These are phyloP conservation scores for Saitozyma sp. DNA, from an alignment of 768 basidiomycete genomes.

Conservation along the genomic window DNA sequence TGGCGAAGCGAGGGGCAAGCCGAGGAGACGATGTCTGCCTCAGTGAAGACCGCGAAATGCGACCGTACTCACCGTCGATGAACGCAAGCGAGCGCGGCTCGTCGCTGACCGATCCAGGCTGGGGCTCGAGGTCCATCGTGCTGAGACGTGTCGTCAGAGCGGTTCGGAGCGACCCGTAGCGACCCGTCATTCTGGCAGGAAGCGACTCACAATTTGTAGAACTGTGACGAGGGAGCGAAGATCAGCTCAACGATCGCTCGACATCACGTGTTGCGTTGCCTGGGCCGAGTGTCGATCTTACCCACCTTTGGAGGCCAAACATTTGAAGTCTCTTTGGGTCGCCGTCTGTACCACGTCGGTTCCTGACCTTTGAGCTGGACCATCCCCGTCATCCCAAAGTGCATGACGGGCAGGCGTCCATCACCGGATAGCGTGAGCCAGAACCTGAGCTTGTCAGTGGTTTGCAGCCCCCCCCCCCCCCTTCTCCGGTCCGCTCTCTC, in stretches of 20 bases:
- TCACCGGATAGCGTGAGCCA: constrained; percentile 66
- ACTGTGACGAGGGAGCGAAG: constrained; percentile 11
- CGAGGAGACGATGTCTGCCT: not conserved
- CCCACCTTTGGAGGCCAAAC: constrained; percentile 50
- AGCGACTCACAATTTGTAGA: constrained; percentile 41
- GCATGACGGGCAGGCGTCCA: constrained; percentile 68
- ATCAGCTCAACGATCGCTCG: too few species aligned
- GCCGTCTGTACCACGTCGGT: constrained; percentile 50
- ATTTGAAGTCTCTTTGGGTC: constrained; percentile 32
- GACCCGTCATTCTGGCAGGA: not conserved
- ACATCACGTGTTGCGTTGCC: constrained; percentile 8
- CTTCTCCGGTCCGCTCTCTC: too few species aligned
- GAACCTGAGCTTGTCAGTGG: constrained; percentile 33
- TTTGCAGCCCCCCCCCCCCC: too few species aligned
- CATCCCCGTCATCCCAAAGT: constrained; percentile 87
- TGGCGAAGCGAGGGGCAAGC: not conserved
- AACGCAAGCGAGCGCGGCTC: constrained; percentile 64
- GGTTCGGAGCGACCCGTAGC: too few species aligned
- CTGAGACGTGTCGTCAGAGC: constrained; percentile 14
- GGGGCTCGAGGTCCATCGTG: constrained; percentile 62
- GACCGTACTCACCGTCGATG: constrained; percentile 56
- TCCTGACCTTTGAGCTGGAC: constrained; percentile 57
- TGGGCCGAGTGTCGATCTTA: not conserved
- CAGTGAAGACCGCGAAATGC: not conserved
- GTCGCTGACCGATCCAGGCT: constrained; percentile 49